A percentile compares a stretch with the other conserved stretches of the same genome.
These are phyloP conservation scores for Westerdykella sp. DNA, from an alignment of 2,329 filamentous ascomycete genomes.

Conservation along the genomic window DNA sequence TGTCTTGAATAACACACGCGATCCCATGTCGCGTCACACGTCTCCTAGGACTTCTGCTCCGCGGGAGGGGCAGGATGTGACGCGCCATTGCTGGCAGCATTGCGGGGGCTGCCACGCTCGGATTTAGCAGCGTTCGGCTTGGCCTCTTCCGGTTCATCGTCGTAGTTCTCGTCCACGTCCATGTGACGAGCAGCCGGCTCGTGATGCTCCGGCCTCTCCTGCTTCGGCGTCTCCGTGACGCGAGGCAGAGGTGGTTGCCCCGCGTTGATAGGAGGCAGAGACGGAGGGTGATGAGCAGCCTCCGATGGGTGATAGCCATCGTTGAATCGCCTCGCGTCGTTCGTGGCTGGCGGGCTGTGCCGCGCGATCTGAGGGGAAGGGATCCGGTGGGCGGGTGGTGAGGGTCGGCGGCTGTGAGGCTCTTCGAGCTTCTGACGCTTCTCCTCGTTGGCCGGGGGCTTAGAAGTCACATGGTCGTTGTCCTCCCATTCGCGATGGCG, in stretches of 20 bases:
- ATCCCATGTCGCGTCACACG: too few species aligned
- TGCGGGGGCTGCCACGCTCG: conserved; percentile 42
- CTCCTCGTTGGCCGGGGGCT: conserved; percentile 76
- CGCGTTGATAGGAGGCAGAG: conserved; percentile 47
- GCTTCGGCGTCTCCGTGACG: conserved; percentile 46
- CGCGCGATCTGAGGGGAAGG: conserved; percentile 57
- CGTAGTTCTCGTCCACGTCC: conserved; percentile 96
- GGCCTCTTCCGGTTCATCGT: conserved; percentile 87
- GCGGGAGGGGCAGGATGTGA: conserved; percentile 30
- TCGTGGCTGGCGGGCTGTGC: conserved; percentile 63
- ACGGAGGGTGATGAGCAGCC: conserved; percentile 75
- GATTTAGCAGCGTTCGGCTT: conserved; percentile 42
- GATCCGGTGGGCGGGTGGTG: conserved; percentile 43
- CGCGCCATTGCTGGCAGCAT: conserved; percentile 28
- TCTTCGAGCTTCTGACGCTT: conserved; percentile 81
- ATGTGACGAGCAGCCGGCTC: conserved; percentile 91
- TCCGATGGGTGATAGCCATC: conserved; percentile 89
- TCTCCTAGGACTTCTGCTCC: conserved; percentile 29
- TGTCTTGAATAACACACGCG: too few species aligned
- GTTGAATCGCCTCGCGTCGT: conserved; percentile 57
- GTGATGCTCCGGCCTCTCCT: conserved; percentile 46
- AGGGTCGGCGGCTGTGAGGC: conserved; percentile 63
- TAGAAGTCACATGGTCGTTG: conserved; percentile 65
- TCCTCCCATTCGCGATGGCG: conserved; percentile 90
- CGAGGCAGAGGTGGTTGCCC: conserved; percentile 47